These are phyloP conservation scores for Erigeron philadelphicus DNA, from an alignment of 140 eudicot species.

Conservation along the genomic window DNA sequence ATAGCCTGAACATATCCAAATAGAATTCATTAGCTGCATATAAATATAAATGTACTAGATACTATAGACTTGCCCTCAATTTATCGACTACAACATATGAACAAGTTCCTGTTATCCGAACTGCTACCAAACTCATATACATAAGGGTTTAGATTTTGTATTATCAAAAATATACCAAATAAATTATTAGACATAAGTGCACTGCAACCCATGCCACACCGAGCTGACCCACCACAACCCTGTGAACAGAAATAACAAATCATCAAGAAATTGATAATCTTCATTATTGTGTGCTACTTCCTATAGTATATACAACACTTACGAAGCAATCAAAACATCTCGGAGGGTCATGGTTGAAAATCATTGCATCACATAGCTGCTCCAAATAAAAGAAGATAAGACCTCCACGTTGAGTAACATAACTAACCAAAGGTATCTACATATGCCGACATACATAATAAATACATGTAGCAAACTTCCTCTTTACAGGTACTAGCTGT, in stretches of 20 bases:
- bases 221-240: conserved; percentile 76
- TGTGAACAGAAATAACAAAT: conserved; percentile 23
- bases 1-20: conserved; percentile 46
- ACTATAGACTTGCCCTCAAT: background rate
- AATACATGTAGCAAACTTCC: background rate
- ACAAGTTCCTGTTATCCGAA: background rate
- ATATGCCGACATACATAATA: background rate
- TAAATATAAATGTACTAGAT: background rate
- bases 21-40: background rate
- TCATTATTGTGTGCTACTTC: background rate
- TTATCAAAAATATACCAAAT: conserved; percentile 37
- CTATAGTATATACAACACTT: conserved; percentile 15
- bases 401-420: conserved; percentile 14
- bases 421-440: background rate
- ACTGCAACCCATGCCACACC: conserved; percentile 85
- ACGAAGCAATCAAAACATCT: conserved; percentile 66
- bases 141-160: background rate
- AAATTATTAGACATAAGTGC: conserved; percentile 52
- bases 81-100: background rate
- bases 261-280: background rate
- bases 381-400: conserved; percentile 23
- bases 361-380: conserved; percentile 72
- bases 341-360: conserved; percentile 83
- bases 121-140: background rate
- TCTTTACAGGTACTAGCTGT: background rate